Evolutionary conservation across 345 rosid genomes (phyloP).

Genomic region (Salix brachista): DNA sequence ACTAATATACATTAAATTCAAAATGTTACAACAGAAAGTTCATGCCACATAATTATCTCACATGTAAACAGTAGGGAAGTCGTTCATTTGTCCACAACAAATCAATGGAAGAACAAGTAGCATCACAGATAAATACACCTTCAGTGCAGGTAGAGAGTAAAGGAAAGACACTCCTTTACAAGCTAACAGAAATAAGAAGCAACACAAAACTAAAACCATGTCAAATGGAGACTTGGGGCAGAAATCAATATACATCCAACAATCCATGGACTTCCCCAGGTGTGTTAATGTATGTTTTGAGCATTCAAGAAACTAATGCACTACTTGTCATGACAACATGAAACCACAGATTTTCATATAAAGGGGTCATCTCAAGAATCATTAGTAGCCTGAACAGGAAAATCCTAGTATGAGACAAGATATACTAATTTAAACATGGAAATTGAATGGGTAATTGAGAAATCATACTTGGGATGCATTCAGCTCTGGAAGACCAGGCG

Average conservation of each 20-base stretch:
- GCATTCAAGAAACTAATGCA: not conserved
- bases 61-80: not conserved
- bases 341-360: not conserved
- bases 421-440: not conserved
- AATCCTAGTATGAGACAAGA: not conserved
- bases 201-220: not conserved
- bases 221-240: not conserved
- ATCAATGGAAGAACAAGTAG: not conserved
- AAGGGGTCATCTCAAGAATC: not conserved
- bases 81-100: not conserved
- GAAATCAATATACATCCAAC: not conserved
- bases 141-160: not conserved
- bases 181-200: not conserved
- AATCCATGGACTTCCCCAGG: not conserved
- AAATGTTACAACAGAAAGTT: not conserved
- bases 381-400: not conserved
- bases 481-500: conserved; percentile 98
- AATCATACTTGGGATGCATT: conserved; percentile 91
- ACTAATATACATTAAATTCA: not conserved
- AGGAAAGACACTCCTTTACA: not conserved
- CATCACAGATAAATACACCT: not conserved
- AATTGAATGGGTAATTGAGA: not conserved
- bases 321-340: not conserved
- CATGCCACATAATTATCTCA: not conserved
- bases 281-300: not conserved